A percentile compares a stretch with the other conserved stretches of the same genome.
phyloP scores from a whole-genome alignment of 202 grass and related monocot genomes.

The Carex sylvatica region DNA sequence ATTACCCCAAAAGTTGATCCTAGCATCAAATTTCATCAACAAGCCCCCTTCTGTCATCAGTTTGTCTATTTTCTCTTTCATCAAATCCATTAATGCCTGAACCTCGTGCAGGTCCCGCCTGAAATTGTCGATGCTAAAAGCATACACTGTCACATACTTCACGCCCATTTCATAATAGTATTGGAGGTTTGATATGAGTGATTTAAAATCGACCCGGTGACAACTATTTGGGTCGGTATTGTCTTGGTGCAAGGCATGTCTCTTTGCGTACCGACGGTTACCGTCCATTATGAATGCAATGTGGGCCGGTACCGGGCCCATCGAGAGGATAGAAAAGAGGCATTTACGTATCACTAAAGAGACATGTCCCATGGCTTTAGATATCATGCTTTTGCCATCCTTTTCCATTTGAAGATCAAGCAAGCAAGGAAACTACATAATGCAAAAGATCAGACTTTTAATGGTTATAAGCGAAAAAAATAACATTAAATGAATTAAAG shows the following conservation, averaged over 20 bases:
- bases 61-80: conserved; percentile 72
- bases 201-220: conserved; percentile 53
- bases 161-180: conserved; percentile 80
- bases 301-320: conserved; percentile 47
- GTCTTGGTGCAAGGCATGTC: conserved; percentile 36
- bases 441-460: not conserved
- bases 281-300: conserved; percentile 87
- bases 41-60: conserved; percentile 50
- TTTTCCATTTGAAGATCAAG: not conserved
- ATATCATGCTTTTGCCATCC: not conserved
- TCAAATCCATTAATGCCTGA: conserved; percentile 58
- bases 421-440: not conserved
- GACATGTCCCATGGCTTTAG: not conserved
- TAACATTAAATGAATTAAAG: not conserved
- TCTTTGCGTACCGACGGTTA: conserved; percentile 75
- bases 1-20: conserved; percentile 76
- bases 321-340: conserved; percentile 45
- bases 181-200: conserved; percentile 52
- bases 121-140: conserved; percentile 90
- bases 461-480: not conserved
- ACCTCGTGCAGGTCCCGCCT: conserved; percentile 64
- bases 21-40: conserved; percentile 51
- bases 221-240: conserved; percentile 23
- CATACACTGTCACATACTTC: conserved; percentile 64
- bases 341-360: conserved; percentile 45